Evolutionary conservation across 495 filamentous ascomycete genomes (phyloP), one percentile per base, ranked within the genome.

Genomic region (Penicillium macrosclerotiorum): DNA sequence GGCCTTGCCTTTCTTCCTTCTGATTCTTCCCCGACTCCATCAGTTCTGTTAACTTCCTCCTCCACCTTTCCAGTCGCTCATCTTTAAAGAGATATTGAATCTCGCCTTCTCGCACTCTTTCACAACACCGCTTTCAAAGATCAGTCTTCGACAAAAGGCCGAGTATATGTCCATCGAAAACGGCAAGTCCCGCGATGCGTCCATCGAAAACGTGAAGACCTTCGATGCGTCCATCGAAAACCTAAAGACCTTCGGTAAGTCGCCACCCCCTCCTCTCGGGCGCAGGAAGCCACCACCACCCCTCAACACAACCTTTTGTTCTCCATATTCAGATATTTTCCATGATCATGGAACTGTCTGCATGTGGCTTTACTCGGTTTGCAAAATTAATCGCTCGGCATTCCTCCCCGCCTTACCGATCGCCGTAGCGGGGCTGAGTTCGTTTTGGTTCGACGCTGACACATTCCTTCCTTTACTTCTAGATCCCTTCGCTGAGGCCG

Each of bases 401-500:
- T 36, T 34, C 30, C 18, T 40, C 38, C 36, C 31, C 51, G 35
- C 43, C 33, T 20, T 45, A n/a, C n/a, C 13, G 27, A 31, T 45
- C 49, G 39, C 23, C 31, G 42, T 56, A 58, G 68, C 65, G 70
- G 65, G 70, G 67, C 69, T 69, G 51, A 47, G 42, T 60, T 55
- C 41, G 55, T 48, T 50, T 45, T 43, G 57, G 42, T 54, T 54
- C 52, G 47, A 68, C 49, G 61, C 69, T 71, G 61, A 72, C 67
- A 60, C 53, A 37, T 56, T 48, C 46, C 50, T 49, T 53, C 47
- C 39, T 37, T 51, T 48, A 49, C 49, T 41, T 42, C 60, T 68
- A 96, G 91, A 98, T 87, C 93, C 93, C 86, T 98, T 98, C 92
- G 93, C 93, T 85, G 93, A 98, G 88, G 94, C 92, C 85, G 93